Conservation (phyloP, 2,329 filamentous ascomycete species). For the Fusarium subglutinans region DNA sequence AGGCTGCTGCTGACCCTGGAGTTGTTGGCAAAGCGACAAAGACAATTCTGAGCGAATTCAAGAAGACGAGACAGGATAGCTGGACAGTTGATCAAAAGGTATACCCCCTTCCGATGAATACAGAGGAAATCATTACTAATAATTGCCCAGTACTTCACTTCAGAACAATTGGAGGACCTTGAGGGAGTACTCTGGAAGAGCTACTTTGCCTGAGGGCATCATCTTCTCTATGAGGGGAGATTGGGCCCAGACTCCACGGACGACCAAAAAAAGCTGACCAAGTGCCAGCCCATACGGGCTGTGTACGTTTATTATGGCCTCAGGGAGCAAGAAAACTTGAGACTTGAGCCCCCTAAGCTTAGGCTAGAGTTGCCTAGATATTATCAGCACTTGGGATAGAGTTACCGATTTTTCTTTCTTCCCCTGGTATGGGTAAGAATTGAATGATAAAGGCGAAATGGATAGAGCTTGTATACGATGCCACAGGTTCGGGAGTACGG, state of each 20-base stretch:
- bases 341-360: background rate
- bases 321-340: background rate
- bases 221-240: background rate
- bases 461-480: conserved; percentile 39
- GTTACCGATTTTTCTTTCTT: background rate
- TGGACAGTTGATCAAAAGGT: conserved; percentile 99
- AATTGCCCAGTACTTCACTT: conserved; percentile 75
- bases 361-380: background rate
- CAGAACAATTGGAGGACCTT: conserved; percentile 92
- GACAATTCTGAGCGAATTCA: conserved; percentile 93
- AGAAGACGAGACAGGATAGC: conserved; percentile 98
- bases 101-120: conserved; percentile 46
- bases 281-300: background rate
- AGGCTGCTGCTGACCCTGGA: conserved; percentile 87
- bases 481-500: conserved; percentile 9
- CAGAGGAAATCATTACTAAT: conserved; percentile 39
- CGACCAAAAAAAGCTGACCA: background rate
- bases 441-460: conserved; percentile 7
- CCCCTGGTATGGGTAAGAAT: background rate
- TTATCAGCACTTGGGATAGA: background rate
- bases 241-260: conserved; percentile 1
- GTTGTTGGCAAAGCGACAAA: conserved; percentile 97
- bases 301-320: conserved; percentile 19
- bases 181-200: conserved; percentile 99
- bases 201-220: conserved; percentile 82